Conservation (phyloP, 2,329 filamentous ascomycete genomes). For the Colletotrichum caudatum region DNA sequence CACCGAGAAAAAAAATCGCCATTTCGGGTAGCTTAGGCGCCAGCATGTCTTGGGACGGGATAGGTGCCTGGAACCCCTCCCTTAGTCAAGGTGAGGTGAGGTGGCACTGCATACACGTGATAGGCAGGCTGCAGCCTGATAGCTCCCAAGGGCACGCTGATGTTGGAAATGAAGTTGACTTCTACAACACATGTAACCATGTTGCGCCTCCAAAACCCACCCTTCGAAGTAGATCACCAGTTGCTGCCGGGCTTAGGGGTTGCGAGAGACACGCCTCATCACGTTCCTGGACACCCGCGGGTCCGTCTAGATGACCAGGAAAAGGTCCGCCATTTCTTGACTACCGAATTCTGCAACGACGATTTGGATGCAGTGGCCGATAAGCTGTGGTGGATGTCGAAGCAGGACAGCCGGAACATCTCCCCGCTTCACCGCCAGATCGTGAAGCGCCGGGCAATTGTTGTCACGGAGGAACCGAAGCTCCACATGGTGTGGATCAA, state of each 20-base stretch:
- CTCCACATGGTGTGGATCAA: slow-evolving; percentile 52
- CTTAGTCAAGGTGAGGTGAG: background rate
- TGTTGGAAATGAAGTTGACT: no score
- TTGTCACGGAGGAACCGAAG: slow-evolving; percentile 51
- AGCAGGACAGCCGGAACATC: slow-evolving; percentile 40
- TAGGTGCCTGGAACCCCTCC: background rate
- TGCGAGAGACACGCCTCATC: background rate
- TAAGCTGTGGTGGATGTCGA: slow-evolving; percentile 41
- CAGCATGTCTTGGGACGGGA: background rate
- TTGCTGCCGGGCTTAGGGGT: background rate
- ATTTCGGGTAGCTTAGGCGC: background rate
- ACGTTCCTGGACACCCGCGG: background rate
- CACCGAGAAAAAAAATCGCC: background rate
- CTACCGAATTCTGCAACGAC: background rate
- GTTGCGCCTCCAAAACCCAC: background rate
- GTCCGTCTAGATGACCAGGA: background rate
- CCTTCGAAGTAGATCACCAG: background rate
- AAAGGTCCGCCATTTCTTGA: background rate
- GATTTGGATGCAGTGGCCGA: background rate
- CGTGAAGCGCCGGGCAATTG: slow-evolving; percentile 47
- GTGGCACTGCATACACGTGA: background rate
- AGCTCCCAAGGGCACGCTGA: background rate
- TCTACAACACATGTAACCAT: background rate
- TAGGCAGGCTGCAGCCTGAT: background rate
- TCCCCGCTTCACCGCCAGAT: slow-evolving; percentile 49